Conservation (phyloP, 192 early-diverging fungal species). For the Entomortierella chlamydospora region DNA sequence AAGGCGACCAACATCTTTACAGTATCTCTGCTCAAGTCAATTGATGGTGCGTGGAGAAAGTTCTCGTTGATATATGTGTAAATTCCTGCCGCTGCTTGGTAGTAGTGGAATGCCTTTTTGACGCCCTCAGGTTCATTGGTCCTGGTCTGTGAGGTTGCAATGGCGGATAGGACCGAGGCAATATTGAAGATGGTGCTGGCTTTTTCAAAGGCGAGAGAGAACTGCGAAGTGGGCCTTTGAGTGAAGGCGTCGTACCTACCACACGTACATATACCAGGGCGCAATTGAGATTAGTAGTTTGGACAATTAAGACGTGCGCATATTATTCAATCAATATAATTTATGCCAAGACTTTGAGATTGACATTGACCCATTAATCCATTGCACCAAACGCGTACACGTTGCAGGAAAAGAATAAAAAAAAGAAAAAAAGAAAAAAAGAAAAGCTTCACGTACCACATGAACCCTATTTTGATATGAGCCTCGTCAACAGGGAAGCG, state of each 20-base stretch:
- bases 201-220: slow-evolving; percentile 97
- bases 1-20: slow-evolving; percentile 85
- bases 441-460: slow-evolving; percentile 73
- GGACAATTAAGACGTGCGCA: not conserved
- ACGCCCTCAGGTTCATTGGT: slow-evolving; percentile 74
- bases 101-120: slow-evolving; percentile 89
- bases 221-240: slow-evolving; percentile 80
- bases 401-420: not conserved
- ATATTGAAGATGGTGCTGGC: slow-evolving; percentile 96
- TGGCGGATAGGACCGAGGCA: slow-evolving; percentile 81
- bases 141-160: slow-evolving; percentile 81
- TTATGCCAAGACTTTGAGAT: slow-evolving; percentile 27
- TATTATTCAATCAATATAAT: not conserved
- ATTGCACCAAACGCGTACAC: not conserved
- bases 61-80: slow-evolving; percentile 98
- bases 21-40: slow-evolving; percentile 91
- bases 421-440: slow-evolving; percentile 10
- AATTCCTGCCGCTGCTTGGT: slow-evolving; percentile 94
- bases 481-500: slow-evolving; percentile 95
- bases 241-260: slow-evolving; percentile 87
- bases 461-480: slow-evolving; percentile 88
- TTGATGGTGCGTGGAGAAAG: slow-evolving; percentile 95
- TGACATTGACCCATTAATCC: too few relatives aligned
- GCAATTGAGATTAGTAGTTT: not conserved
- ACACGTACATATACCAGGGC: too few relatives aligned